Percentiles rank a stretch among this genome's conserved stretches.
Conservation (phyloP, 225 moss, liverwort and hornwort genomes). For the Bryoerythrophyllum caledonicum region DNA sequence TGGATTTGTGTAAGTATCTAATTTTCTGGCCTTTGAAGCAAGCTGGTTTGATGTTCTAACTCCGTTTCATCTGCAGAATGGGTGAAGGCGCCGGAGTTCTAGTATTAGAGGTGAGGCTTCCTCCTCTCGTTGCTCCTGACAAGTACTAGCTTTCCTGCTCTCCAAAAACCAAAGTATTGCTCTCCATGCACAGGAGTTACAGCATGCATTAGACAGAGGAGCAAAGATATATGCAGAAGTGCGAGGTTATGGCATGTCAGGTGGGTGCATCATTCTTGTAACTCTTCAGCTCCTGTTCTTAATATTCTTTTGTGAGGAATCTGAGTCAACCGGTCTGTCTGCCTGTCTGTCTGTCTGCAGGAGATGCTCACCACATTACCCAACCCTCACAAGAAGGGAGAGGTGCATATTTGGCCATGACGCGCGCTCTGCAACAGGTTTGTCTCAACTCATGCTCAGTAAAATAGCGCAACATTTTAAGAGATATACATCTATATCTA, state of each 20-base stretch:
- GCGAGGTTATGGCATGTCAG: constrained; percentile 99
- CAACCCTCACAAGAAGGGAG: constrained; percentile 93
- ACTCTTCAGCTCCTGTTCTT: background rate
- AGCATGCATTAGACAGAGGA: constrained; percentile 81
- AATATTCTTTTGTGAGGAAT: background rate
- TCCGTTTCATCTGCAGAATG: constrained; percentile 61
- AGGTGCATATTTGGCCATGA: constrained; percentile 96
- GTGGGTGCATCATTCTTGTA: constrained; percentile 33
- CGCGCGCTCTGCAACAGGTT: constrained; percentile 89
- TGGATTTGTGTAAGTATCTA: constrained; percentile 85
- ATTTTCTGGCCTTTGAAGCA: constrained; percentile 4
- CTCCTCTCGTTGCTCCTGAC: background rate
- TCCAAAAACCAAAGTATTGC: too few relatives aligned
- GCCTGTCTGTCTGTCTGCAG: constrained; percentile 37
- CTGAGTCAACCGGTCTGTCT: constrained; percentile 6
- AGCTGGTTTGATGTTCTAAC: constrained; percentile 23
- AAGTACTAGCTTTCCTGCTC: too few relatives aligned
- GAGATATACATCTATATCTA: too few relatives aligned
- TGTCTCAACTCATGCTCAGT: constrained; percentile 18
- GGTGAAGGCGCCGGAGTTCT: constrained; percentile 96
- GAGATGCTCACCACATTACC: constrained; percentile 97
- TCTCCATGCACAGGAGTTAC: constrained; percentile 63
- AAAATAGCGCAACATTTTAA: too few relatives aligned
- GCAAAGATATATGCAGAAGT: constrained; percentile 92
- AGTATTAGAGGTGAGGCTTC: constrained; percentile 85